Evolutionary conservation across 139 green algal species (phyloP).

Genomic region (Chlorella sorokiniana): DNA sequence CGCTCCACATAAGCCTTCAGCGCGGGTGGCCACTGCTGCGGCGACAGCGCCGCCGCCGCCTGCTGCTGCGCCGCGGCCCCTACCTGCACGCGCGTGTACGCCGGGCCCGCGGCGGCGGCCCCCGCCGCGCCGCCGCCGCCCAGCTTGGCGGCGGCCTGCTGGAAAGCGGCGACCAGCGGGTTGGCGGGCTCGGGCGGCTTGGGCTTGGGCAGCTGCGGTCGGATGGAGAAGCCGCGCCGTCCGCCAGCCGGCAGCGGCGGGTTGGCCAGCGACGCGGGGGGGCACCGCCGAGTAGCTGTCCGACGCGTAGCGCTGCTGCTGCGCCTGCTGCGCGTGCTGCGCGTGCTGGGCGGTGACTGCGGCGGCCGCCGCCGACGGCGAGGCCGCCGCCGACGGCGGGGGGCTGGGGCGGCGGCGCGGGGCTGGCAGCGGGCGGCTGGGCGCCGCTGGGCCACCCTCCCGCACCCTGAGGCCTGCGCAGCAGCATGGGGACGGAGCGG

Average conservation of each 20-base stretch:
- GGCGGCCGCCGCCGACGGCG: neutral
- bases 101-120: neutral
- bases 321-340: neutral
- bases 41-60: neutral
- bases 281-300: slow-evolving; percentile 17
- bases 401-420: neutral
- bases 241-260: neutral
- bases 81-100: slow-evolving; percentile 17
- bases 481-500: neutral
- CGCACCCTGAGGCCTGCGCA: neutral
- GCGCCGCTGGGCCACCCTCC: neutral
- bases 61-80: neutral
- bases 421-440: neutral
- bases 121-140: neutral
- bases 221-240: slow-evolving; percentile 31
- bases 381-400: neutral
- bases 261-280: neutral
- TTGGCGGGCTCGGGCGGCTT: neutral
- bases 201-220: slow-evolving; percentile 33
- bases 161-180: slow-evolving; percentile 18
- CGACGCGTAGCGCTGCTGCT: too few relatives aligned
- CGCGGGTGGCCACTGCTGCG: slow-evolving; percentile 44
- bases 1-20: slow-evolving; percentile 54
- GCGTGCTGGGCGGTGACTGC: neutral
- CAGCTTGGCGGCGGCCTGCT: slow-evolving; percentile 17